Evolutionary conservation across 495 filamentous ascomycete species (phyloP), one percentile per base, ranked within the genome.

Genomic region (Daldinia decipiens): DNA sequence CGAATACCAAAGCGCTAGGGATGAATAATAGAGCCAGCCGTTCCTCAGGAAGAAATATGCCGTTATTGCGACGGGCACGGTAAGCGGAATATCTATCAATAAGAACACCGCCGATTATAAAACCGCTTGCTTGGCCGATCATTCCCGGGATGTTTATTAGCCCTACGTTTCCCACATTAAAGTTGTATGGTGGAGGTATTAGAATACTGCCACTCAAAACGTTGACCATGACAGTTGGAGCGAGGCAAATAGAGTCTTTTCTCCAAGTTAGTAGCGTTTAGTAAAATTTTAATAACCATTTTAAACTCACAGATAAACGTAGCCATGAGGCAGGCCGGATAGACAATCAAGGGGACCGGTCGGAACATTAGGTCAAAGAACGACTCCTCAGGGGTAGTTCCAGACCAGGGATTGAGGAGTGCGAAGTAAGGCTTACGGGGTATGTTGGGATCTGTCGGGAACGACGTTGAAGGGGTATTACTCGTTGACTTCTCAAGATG

Each of bases 161-260:
- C 5, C 62, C 62, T n/a, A 65, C 62, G 9, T 53, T 29, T n/a
- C 62, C 62, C 9, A 65, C n/a, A 15, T 17, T 56, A 4, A 65
- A 65, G 53, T 65, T 57, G 38, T 65, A 65, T 11, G 62, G 62
- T 34, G 62, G 62, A 1, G 62, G 62, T 21, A 57, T 65, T 9
- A 65, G 34, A 19, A 65, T 19, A 11, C 17, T 65, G 9, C 50
- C 53, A 19, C 62, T 65, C 38, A 65, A 17, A 12, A 52, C 34
- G 3, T 65, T 65, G 17, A 65, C 62, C 62, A 65, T 65, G 17
- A 65, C 53, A 36, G 62, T 65, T 24, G 62, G 62, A 26, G 62
- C 62, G 12, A 65, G 62, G 38, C 50, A 39, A 29, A 65, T 27
- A 27, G 62, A 65, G 27, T 65, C 62, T 65, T 57, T 21, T 15